Conservation (phyloP, 2,329 filamentous ascomycete species). For the Aspergillus tanneri region DNA sequence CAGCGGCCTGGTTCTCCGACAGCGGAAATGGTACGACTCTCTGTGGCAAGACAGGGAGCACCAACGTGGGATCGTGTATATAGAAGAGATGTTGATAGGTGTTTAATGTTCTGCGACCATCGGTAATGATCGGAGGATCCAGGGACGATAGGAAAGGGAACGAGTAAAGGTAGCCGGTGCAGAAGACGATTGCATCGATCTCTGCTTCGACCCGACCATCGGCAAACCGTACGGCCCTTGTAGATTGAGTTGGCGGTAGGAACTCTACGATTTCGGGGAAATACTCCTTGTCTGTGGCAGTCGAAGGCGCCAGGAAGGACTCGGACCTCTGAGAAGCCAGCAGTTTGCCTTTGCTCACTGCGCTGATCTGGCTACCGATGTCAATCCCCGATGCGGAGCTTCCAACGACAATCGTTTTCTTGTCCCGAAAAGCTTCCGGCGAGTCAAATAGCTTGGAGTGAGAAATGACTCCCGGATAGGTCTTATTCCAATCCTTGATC, state of each 20-base stretch:
- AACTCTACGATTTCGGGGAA: constrained; percentile 56
- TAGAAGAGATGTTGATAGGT: constrained; percentile 80
- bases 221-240: constrained; percentile 64
- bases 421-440: constrained; percentile 60
- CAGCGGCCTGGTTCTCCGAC: constrained; percentile 74
- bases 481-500: constrained; percentile 58
- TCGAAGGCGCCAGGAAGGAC: constrained; percentile 44
- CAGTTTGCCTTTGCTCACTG: constrained; percentile 59
- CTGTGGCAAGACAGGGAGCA: constrained; percentile 72
- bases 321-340: constrained; percentile 61
- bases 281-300: constrained; percentile 56
- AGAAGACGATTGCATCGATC: constrained; percentile 78
- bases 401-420: constrained; percentile 80
- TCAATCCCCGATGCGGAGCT: constrained; percentile 83
- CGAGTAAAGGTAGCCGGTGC: constrained; percentile 85
- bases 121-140: constrained; percentile 59
- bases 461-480: constrained; percentile 61
- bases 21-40: constrained; percentile 87
- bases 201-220: constrained; percentile 64
- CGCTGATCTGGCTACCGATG: constrained; percentile 72
- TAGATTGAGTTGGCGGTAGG: constrained; percentile 50
- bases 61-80: constrained; percentile 71
- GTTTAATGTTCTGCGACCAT: constrained; percentile 68
- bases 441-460: constrained; percentile 80
- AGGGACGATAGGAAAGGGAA: constrained; percentile 67